Evolutionary conservation across 2,329 filamentous ascomycete species (phyloP).

Genomic region (Aspergillus pseudoglaucus): DNA sequence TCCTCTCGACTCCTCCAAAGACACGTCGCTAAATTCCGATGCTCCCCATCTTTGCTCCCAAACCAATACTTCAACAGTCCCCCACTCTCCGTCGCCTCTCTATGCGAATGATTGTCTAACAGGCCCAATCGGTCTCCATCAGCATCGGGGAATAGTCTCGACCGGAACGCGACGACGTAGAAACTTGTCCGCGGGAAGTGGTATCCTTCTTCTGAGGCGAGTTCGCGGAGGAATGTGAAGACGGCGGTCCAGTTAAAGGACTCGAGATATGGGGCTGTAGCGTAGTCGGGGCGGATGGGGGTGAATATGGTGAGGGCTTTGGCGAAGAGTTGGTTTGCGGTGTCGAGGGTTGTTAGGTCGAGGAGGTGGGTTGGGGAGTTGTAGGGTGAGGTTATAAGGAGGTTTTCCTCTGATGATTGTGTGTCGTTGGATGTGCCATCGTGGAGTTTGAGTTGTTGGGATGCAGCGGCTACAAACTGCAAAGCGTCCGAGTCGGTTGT

Average conservation of each 20-base stretch:
- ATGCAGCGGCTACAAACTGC: constrained; percentile 29
- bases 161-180: constrained; percentile 81
- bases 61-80: constrained; percentile 95
- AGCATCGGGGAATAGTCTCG: constrained; percentile 60
- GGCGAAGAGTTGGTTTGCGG: constrained; percentile 63
- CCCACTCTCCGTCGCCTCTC: constrained; percentile 70
- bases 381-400: constrained; percentile 70
- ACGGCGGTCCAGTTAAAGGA: constrained; percentile 76
- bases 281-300: constrained; percentile 63
- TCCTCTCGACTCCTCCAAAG: constrained; percentile 55
- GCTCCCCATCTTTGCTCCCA: constrained; percentile 61
- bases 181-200: constrained; percentile 60
- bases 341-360: constrained; percentile 60
- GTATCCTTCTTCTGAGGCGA: constrained; percentile 45
- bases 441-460: constrained; percentile 22
- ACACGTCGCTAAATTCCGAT: constrained; percentile 77
- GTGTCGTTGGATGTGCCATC: not conserved
- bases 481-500: constrained; percentile 28
- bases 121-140: constrained; percentile 62
- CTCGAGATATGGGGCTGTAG: constrained; percentile 64
- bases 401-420: constrained; percentile 13
- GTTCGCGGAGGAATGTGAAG: constrained; percentile 45
- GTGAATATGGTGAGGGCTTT: constrained; percentile 61
- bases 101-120: constrained; percentile 72
- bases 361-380: constrained; percentile 64